Evolutionary conservation across 2,329 filamentous ascomycete genomes (phyloP), one percentile per base, ranked within the genome.

Genomic region (Alternaria triticimaculans): DNA sequence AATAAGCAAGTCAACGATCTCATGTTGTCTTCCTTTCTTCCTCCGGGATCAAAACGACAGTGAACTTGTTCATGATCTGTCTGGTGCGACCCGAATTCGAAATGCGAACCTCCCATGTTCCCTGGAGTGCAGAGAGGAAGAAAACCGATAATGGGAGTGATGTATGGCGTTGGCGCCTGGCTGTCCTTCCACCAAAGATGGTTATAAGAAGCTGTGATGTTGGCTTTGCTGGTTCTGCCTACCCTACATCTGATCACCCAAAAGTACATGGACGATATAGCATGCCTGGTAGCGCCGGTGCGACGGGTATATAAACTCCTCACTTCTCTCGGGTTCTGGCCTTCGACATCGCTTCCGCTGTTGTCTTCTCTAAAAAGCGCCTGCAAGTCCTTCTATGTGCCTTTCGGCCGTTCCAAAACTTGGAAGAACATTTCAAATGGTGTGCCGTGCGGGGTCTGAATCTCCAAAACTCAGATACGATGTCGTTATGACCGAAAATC

Each of bases 1-100:
- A 9, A 37, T 2, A 5, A 15, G 3, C 3, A 1, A 9, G 15
- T n/a, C 4, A 10, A 3, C 9, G 2, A 5, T 2, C 0, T 4
- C 6, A 37, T 37, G 33, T 37, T 37, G 33, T 37, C 33, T n/a
- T 2, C 7, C 33, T 6, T n/a, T 5, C 15, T 37, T n/a, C 9
- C 7, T 7, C 3, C 30, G 30, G 3, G 5, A 4, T 2, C 4
- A 37, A 37, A n/a, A 37, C 1, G 14, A 41, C n/a, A n/a, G n/a
- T n/a, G n/a, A n/a, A n/a, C n/a, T n/a, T 37, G 33, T 37, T 7
- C n/a, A 37, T 37, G 33, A 6, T 10, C 15, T 10, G 37, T 0
- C 37, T 41, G 37, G 15, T 6, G 15, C 37, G 37, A 28, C 26
- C 3, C 8, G 30, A 37, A 37, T 3, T 1, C 8, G 1, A 7